Percentiles rank a stretch among this genome's conserved stretches.
Evolutionary conservation across 345 rosid genomes (phyloP).

Genomic region (Bretschneidera sinensis): DNA sequence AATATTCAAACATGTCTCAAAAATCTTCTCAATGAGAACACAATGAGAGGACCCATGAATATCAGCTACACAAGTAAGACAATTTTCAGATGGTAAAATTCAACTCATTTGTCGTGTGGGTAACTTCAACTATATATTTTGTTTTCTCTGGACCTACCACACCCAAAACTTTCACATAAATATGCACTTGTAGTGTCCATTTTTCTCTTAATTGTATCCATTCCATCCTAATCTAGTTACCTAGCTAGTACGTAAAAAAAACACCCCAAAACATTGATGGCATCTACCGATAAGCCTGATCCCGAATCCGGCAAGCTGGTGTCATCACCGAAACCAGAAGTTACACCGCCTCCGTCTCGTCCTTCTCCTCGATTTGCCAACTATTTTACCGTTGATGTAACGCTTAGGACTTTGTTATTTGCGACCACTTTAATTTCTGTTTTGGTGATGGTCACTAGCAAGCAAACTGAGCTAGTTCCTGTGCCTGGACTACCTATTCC

Average conservation of each 20-base stretch:
- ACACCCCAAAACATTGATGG: conserved; percentile 37
- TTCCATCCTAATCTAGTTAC: background rate
- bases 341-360: conserved; percentile 15
- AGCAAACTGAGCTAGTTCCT: conserved; percentile 39
- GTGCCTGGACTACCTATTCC: conserved; percentile 15
- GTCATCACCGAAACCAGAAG: conserved; percentile 15
- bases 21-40: too few species aligned
- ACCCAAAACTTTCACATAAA: too few species aligned
- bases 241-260: background rate
- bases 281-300: conserved; percentile 39
- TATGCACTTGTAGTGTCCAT: too few species aligned
- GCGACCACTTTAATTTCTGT: conserved; percentile 44
- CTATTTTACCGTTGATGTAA: conserved; percentile 31
- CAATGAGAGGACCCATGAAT: too few species aligned
- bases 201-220: too few species aligned
- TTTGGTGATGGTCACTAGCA: conserved; percentile 51
- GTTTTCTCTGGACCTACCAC: too few species aligned
- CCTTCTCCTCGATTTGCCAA: conserved; percentile 13
- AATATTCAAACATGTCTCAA: too few species aligned
- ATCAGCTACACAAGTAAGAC: too few species aligned
- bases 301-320: conserved; percentile 21
- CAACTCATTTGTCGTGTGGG: too few species aligned
- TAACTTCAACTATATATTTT: too few species aligned
- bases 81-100: too few species aligned
- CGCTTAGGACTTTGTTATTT: conserved; percentile 50